Evolutionary conservation across 352 stramenopile species (phyloP).

Genomic region (Elongisporangium anandrum): DNA sequence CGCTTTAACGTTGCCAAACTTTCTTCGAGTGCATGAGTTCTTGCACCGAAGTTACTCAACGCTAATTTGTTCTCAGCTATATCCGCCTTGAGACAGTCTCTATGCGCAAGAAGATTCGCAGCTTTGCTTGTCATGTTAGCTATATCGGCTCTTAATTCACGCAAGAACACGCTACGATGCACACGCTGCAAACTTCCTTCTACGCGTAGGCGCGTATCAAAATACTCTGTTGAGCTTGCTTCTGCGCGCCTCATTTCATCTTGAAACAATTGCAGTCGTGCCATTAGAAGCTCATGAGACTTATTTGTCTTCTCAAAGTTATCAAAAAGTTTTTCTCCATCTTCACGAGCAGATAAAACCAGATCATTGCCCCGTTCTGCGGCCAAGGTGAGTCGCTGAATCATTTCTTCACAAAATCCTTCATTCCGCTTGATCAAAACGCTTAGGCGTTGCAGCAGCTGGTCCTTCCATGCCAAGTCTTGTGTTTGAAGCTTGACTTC

Average conservation of each 20-base stretch:
- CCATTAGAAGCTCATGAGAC: slow-evolving; percentile 21
- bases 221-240: slow-evolving; percentile 38
- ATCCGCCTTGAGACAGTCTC: slow-evolving; percentile 4
- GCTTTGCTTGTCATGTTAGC: slow-evolving; percentile 22
- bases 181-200: slow-evolving; percentile 54
- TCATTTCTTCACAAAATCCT: slow-evolving; percentile 40
- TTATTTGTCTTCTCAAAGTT: slow-evolving; percentile 22
- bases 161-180: slow-evolving; percentile 32
- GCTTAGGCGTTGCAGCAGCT: slow-evolving; percentile 57
- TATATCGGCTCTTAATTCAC: slow-evolving; percentile 36
- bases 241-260: slow-evolving; percentile 29
- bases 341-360: slow-evolving; percentile 48
- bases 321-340: slow-evolving; percentile 46
- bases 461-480: slow-evolving; percentile 57
- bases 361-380: slow-evolving; percentile 51
- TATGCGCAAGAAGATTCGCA: not conserved
- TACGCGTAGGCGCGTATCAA: slow-evolving; percentile 52
- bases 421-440: slow-evolving; percentile 71
- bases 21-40: slow-evolving; percentile 38
- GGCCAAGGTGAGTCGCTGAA: slow-evolving; percentile 28
- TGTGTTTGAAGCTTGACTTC: slow-evolving; percentile 29
- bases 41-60: slow-evolving; percentile 30
- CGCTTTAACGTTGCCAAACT: slow-evolving; percentile 17
- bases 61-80: slow-evolving; percentile 16
- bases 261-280: slow-evolving; percentile 23